Percentiles rank a stretch among this genome's conserved stretches.
Evolutionary conservation across 106 monocot species (phyloP).

Genomic region (Allium fistulosum): DNA sequence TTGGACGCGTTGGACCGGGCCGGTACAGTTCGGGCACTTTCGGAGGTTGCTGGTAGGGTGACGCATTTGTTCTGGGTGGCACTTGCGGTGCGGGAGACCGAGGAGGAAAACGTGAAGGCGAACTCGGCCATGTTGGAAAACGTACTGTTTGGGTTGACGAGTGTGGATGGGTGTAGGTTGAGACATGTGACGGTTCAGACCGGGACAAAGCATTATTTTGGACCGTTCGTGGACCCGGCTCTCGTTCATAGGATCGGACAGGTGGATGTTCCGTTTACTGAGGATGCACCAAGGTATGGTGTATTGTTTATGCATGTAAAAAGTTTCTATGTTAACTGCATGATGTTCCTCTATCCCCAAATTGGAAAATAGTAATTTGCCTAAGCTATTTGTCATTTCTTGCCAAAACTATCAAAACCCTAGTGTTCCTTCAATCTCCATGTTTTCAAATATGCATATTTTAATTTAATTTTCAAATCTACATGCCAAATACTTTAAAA

Average conservation of each 20-base stretch:
- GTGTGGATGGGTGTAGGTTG: neutral
- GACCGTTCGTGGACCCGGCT: neutral
- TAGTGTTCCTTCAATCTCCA: no score
- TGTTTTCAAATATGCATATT: no score
- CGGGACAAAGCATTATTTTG: slow-evolving; percentile 9
- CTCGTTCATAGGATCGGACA: neutral
- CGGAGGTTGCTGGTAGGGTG: neutral
- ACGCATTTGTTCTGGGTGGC: slow-evolving; percentile 17
- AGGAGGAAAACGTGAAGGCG: neutral
- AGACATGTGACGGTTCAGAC: slow-evolving; percentile 14
- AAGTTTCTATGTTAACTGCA: no score
- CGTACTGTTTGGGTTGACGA: neutral
- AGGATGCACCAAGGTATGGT: slow-evolving; percentile 4
- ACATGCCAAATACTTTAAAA: no score
- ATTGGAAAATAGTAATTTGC: no score
- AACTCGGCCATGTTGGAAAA: slow-evolving; percentile 4
- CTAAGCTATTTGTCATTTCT: no score
- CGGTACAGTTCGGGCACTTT: slow-evolving; percentile 1
- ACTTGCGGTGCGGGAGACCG: neutral
- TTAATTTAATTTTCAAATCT: no score
- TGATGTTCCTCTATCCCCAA: no score
- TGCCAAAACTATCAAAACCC: no score
- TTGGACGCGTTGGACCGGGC: slow-evolving; percentile 6
- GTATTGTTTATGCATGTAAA: neutral
- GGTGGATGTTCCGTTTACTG: slow-evolving; percentile 1